Evolutionary conservation across 23 red algal genomes (phyloP), one percentile per base, ranked within the genome.

Genomic region (Gracilaria vermiculophylla): DNA sequence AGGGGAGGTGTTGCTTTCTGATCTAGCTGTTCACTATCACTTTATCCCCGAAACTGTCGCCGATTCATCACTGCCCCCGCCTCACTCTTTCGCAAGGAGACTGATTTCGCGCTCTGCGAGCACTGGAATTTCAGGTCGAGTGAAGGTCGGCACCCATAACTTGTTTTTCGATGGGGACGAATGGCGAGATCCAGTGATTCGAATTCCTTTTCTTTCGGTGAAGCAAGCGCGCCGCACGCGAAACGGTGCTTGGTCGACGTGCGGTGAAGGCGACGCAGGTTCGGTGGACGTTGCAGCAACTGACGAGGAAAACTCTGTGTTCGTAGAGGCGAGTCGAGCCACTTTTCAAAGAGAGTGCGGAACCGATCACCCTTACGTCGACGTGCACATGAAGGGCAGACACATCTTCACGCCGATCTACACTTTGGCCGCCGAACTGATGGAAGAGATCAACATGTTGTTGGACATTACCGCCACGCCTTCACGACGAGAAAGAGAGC

Each of bases 101-200:
- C 50, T 88, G 61, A 32, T 88, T 3, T 23, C 45, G 24, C 62
- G 58, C 40, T 78, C 56, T 21, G 33, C 66, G 7, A 73, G 74
- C 23, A 53, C 54, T 25, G 70, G 69, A 47, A 78, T 78, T 57
- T n/a, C 36, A 36, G 87, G 87, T 35, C 54, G 75, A 5, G 75
- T 91, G 34, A 91, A 91, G 45, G 34, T 91, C 73, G 87, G 75
- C 45, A 81, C 87, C 1, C 69, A 70, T 43, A 80, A 81, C 43
- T n/a, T 91, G 43, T 91, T 81, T 61, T 91, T 91, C 53, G 87
- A 80, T 51, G 70, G 75, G 41, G 87, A 91, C 43, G 87, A 91
- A 52, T 80, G 75, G 87, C 52, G 87, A 32, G 75, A 91, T 58
- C 87, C 87, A 54, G 76, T 91, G 29, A 60, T 91, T 69, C 87